Evolutionary conservation across 2,329 filamentous ascomycete genomes (phyloP).

Genomic region (Rhinocladiella similis): DNA sequence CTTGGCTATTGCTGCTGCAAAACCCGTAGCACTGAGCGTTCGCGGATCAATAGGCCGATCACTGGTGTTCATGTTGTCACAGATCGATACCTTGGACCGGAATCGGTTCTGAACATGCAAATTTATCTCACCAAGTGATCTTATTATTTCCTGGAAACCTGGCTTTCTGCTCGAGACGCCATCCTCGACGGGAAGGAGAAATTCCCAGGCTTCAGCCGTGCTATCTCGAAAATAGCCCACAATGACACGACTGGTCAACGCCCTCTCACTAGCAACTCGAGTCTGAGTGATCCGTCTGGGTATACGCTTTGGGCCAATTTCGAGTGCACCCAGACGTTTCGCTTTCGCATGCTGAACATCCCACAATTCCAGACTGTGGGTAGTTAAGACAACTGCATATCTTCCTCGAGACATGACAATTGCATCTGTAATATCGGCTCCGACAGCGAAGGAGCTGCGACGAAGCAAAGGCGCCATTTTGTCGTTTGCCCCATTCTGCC

Average conservation of each 20-base stretch:
- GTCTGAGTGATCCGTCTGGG: slow-evolving; percentile 23
- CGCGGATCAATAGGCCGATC: slow-evolving; percentile 10
- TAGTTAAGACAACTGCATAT: slow-evolving; percentile 22
- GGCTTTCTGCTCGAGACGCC: slow-evolving; percentile 2
- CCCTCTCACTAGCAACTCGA: slow-evolving; percentile 20
- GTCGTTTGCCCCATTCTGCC: slow-evolving; percentile 59
- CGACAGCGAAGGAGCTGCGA: slow-evolving; percentile 19
- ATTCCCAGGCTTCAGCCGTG: slow-evolving; percentile 20
- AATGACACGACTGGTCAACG: slow-evolving; percentile 24
- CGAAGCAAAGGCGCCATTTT: slow-evolving; percentile 19
- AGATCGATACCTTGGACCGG: slow-evolving; percentile 19
- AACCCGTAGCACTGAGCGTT: slow-evolving; percentile 13
- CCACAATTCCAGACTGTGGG: slow-evolving; percentile 21
- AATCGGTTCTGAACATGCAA: slow-evolving; percentile 18
- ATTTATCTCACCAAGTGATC: slow-evolving; percentile 16
- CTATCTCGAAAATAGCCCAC: slow-evolving; percentile 18
- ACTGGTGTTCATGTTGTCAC: slow-evolving; percentile 25
- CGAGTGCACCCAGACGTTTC: slow-evolving; percentile 10
- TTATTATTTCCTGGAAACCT: slow-evolving; percentile 21
- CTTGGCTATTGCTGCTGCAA: slow-evolving; percentile 21
- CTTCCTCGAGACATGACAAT: slow-evolving; percentile 21
- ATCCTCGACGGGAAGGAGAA: slow-evolving; percentile 16
- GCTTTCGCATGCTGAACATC: slow-evolving; percentile 23
- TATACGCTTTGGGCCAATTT: slow-evolving; percentile 7
- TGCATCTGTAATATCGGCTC: slow-evolving; percentile 19